Evolutionary conservation across 2,329 filamentous ascomycete species (phyloP).

Genomic region (Sclerotinia minor): DNA sequence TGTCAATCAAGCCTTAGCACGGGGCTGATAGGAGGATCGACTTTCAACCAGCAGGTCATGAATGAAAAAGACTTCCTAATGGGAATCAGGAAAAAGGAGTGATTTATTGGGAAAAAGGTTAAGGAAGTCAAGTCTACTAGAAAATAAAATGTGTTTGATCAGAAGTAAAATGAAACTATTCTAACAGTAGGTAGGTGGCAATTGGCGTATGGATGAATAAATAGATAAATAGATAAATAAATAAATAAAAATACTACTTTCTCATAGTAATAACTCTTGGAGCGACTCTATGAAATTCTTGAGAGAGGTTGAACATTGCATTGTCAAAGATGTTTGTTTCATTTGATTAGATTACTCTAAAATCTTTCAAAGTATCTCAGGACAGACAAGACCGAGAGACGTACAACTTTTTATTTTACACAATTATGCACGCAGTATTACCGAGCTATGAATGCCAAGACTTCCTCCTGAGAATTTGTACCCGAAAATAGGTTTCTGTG

Average conservation of each 20-base stretch:
- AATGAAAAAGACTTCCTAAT: conserved; percentile 11
- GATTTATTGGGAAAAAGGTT: neutral
- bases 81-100: conserved; percentile 11
- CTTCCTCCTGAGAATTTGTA: neutral
- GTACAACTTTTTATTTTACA: too few relatives aligned
- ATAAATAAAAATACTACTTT: too few relatives aligned
- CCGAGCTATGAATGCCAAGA: neutral
- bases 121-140: neutral
- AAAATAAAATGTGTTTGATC: neutral
- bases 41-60: conserved; percentile 4
- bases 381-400: too few relatives aligned
- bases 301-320: neutral
- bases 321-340: conserved; percentile 17
- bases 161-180: neutral
- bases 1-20: conserved; percentile 13
- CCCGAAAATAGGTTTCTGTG: neutral
- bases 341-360: neutral
- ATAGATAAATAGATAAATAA: neutral
- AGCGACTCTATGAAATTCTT: conserved; percentile 2
- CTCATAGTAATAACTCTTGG: neutral
- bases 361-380: neutral
- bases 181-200: neutral
- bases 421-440: neutral
- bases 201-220: neutral
- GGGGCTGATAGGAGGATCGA: conserved; percentile 19